phyloP scores from a whole-genome alignment of 2,329 filamentous ascomycete species.

The Endoconidiophora laricicola region DNA sequence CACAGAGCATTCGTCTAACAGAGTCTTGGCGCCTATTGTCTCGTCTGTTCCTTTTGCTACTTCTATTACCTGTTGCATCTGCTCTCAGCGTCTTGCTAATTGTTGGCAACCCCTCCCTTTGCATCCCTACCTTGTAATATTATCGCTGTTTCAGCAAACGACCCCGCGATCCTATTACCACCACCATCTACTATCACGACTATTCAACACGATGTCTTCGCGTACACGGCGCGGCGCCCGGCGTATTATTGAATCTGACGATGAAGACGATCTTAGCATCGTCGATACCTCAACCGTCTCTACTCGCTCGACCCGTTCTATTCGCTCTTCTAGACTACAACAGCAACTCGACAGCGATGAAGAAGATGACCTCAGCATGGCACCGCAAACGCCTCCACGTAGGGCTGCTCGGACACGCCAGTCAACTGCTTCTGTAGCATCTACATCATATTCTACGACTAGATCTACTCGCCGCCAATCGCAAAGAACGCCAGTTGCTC shows the following conservation, averaged over 20 bases:
- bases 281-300: conserved; percentile 16
- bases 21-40: too few relatives aligned
- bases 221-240: conserved; percentile 21
- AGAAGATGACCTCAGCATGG: conserved; percentile 16
- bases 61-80: background rate
- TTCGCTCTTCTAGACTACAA: background rate
- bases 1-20: too few relatives aligned
- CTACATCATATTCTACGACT: background rate
- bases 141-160: background rate
- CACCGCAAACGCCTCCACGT: background rate
- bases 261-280: conserved; percentile 45
- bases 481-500: background rate
- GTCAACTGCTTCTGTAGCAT: background rate
- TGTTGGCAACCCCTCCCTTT: conserved; percentile 7
- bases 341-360: conserved; percentile 20
- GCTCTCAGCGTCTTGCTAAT: background rate
- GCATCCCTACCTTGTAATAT: conserved; percentile 1
- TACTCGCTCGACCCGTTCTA: conserved; percentile 3
- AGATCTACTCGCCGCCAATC: background rate
- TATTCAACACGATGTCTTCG: conserved; percentile 21
- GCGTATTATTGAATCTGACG: conserved; percentile 57
- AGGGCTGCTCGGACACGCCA: conserved; percentile 1
- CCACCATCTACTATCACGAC: conserved; percentile 17
- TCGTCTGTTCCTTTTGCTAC: too few relatives aligned
- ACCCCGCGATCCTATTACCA: conserved; percentile 5